A percentile compares a stretch with the other conserved stretches of the same genome.
Conservation (phyloP, 345 rosid genomes). For the Brassica juncea region DNA sequence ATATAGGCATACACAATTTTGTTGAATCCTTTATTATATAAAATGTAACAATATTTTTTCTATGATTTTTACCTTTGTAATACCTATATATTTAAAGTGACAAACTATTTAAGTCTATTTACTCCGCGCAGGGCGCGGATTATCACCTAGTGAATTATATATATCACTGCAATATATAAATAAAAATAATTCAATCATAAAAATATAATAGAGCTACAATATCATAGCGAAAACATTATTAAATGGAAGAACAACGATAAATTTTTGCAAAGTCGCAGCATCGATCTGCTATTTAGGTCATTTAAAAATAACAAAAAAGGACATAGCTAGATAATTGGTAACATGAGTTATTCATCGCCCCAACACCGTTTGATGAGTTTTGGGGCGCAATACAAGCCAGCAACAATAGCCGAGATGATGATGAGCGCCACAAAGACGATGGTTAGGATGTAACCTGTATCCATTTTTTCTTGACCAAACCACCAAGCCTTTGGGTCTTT, state of each 20-base stretch:
- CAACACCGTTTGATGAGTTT: neutral
- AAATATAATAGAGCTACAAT: neutral
- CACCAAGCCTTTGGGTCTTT: neutral
- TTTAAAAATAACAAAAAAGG: neutral
- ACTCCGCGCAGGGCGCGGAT: too few species aligned
- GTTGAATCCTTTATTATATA: too few species aligned
- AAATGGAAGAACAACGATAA: neutral
- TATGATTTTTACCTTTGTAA: too few species aligned
- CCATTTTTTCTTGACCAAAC: neutral
- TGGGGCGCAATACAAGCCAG: neutral
- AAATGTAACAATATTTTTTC: too few species aligned
- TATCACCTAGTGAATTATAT: too few species aligned
- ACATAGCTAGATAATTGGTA: neutral
- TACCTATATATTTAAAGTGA: too few species aligned
- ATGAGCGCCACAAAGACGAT: neutral
- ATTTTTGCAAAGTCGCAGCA: neutral
- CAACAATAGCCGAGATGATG: neutral
- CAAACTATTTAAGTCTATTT: too few species aligned
- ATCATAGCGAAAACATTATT: neutral
- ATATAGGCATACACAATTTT: too few species aligned
- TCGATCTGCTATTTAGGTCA: neutral
- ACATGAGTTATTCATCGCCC: neutral
- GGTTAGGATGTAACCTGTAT: neutral
- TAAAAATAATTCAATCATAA: neutral
- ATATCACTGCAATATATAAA: too few species aligned